Evolutionary conservation across 495 filamentous ascomycete genomes (phyloP).

Genomic region (Penicillium roqueforti): DNA sequence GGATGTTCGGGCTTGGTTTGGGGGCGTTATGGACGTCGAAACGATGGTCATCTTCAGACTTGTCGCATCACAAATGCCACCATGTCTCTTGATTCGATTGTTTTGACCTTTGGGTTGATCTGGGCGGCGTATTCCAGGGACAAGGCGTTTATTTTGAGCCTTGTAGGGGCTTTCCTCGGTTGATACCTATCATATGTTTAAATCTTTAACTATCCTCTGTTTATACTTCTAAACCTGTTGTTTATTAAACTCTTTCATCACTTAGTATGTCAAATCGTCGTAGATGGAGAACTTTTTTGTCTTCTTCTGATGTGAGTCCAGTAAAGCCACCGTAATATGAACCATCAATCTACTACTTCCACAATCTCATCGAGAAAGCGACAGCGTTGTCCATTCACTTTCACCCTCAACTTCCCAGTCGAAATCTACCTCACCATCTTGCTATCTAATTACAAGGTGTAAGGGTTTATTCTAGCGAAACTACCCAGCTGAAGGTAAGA

Average conservation of each 20-base stretch:
- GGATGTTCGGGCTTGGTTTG: slow-evolving; percentile 5
- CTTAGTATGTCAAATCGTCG: not conserved
- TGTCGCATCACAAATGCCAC: not conserved
- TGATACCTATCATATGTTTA: not conserved
- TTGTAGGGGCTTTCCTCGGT: not conserved
- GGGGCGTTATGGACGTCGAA: not conserved
- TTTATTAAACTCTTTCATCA: not conserved
- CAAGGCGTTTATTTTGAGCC: slow-evolving; percentile 1
- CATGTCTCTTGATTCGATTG: not conserved
- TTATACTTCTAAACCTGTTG: not conserved
- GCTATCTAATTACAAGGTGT: too few relatives aligned
- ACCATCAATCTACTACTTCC: too few relatives aligned
- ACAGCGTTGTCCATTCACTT: too few relatives aligned
- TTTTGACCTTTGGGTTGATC: not conserved
- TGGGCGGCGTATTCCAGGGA: not conserved
- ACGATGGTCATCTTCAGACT: not conserved
- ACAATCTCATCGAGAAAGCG: too few relatives aligned
- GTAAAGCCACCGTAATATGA: too few relatives aligned
- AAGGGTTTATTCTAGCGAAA: too few relatives aligned
- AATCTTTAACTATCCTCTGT: not conserved
- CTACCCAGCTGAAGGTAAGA: too few relatives aligned
- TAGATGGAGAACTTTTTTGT: too few relatives aligned
- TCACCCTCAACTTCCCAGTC: too few relatives aligned
- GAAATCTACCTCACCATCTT: too few relatives aligned
- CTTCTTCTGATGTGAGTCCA: too few relatives aligned